Evolutionary conservation across 192 early-diverging fungal species (phyloP), one percentile per base, ranked within the genome.

Genomic region (Backusella sp.): DNA sequence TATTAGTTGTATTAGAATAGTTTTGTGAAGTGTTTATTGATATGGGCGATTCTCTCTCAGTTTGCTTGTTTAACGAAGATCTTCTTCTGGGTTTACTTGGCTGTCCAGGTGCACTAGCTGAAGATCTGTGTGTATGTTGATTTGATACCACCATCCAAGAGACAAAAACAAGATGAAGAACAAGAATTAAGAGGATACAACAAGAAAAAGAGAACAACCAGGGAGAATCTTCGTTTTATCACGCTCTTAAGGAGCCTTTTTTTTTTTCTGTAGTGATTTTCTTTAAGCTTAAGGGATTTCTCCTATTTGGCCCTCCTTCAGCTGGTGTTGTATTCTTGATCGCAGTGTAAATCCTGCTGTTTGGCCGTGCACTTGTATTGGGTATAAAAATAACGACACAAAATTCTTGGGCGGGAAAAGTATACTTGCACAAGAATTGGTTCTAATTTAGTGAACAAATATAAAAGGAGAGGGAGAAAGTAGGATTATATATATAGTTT

Each of bases 361-460:
- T 41, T 41, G 68, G 37, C 37, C 68, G 68, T 69, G 68, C 68
- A 23, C 68, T 67, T 35, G 32, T 67, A 35, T 67, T 67, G 19
- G 4, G 62, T 35, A 19, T 35, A 67, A 67, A 30, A 67, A 15
- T 6, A 49, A 49, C 46, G 46, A 62, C 56, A 62, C 56, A 62
- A 62, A 62, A 26, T 3, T 62, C 26, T n/a, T 8, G 35, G 68
- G 68, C 68, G 68, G 68, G 68, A 69, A 69, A 69, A 69, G 4
- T 23, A 39, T 21, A 69, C 21, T 69, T 69, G 12, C 37, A 69
- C 11, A 69, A 69, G 37, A 69, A 39, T 37, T 1, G 37, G 41
- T 39, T 11, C 35, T 9, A 39, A 35, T 69, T 69, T 36, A 69
- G 35, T 19, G 67, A 35, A 69, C 21, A 1, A 36, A 68, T 37